These are phyloP conservation scores for Calonectria leucothoes DNA, from an alignment of 2,329 filamentous ascomycete species.

Conservation along the genomic window DNA sequence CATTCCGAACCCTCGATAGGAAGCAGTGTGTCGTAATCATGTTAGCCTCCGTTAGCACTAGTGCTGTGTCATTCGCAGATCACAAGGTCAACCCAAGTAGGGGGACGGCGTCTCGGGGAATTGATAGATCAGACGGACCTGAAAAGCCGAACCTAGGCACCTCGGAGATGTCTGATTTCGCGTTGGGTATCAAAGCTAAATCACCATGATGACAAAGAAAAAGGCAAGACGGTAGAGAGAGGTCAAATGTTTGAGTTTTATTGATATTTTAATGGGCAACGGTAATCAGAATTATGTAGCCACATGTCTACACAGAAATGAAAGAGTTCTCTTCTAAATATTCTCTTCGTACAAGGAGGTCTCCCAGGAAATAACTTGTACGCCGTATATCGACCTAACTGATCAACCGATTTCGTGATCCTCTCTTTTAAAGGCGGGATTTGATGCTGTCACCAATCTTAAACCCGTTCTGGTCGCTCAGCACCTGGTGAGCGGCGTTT, in stretches of 20 bases:
- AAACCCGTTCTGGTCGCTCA: background rate
- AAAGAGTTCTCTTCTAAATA: background rate
- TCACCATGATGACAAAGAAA: background rate
- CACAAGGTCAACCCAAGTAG: background rate
- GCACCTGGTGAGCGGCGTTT: conserved; percentile 1
- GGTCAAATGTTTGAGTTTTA: background rate
- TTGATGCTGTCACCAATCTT: background rate
- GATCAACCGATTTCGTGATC: background rate
- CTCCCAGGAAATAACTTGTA: background rate
- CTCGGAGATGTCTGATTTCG: background rate
- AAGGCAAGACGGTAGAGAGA: background rate
- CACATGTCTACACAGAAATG: background rate
- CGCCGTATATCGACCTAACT: background rate
- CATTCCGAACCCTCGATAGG: background rate
- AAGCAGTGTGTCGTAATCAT: background rate
- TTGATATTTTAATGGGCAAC: background rate
- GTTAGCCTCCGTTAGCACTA: background rate
- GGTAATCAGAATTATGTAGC: background rate
- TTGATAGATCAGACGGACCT: background rate
- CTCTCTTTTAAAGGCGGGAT: background rate
- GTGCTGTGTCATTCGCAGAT: background rate
- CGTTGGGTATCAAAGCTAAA: background rate
- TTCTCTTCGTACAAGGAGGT: background rate
- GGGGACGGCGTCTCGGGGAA: background rate
- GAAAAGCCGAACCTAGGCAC: background rate